Evolutionary conservation across 169 alveolate species (phyloP), one percentile per base, ranked within the genome.

Genomic region (Plasmodium adleri): DNA sequence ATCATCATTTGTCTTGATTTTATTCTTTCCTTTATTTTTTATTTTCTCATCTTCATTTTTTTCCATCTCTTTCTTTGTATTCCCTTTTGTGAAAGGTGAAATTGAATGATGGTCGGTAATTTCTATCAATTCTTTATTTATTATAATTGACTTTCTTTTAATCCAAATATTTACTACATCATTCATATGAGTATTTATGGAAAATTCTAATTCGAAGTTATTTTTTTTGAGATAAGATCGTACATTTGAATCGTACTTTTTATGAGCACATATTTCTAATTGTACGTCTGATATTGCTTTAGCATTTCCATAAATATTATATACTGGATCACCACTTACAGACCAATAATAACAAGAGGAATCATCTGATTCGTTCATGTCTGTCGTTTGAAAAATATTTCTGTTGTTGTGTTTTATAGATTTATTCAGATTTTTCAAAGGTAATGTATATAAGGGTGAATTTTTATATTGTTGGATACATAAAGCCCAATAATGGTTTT

Each of bases 221-320:
- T 72, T 86, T 74, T 86, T 70, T 63, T 71, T 86, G 9, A 86
- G 71, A 72, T 54, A 83, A 20, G 76, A 62, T 64, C 67, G 26
- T 58, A 24, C 58, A 60, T 47, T 50, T 13, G 75, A 54, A 72
- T 70, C 76, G 28, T 72, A 52, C 60, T 71, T 62, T n/a, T 59
- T 72, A 26, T 62, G 58, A 45, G 17, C 56, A 66, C 87, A 86
- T 71, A 86, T 86, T 86, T 86, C 92, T 72, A 86, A 54, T 54
- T 86, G 78, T 20, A 71, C 92, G 32, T 86, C 92, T 24, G 92
- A 70, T 72, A 86, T 58, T 7, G 68, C n/a, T 86, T 63, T 59
- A 54, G 86, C 86, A 86, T 86, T 70, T n/a, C 92, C 92, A 52
- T 86, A 86, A 47, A 86, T 72, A 39, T 86, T 86, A 72, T 72